phyloP scores from a whole-genome alignment of 2,329 filamentous ascomycete genomes.

The Microcera coccophila region DNA sequence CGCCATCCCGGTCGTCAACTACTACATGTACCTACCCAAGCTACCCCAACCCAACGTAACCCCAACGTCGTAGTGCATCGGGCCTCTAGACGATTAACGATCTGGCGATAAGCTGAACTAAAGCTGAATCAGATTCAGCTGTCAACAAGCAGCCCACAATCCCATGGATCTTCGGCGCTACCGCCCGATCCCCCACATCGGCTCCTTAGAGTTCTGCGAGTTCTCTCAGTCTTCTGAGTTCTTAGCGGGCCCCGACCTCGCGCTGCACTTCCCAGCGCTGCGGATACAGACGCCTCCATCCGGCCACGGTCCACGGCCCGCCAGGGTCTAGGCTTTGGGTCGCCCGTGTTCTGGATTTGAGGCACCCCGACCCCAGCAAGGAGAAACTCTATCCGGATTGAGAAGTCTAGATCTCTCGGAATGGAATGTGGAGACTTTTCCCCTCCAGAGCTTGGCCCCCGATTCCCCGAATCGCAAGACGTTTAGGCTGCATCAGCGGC shows the following conservation, averaged over 20 bases:
- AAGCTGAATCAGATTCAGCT: neutral
- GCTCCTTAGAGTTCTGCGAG: neutral
- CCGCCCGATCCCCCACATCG: no score
- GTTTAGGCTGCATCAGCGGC: neutral
- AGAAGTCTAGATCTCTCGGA: constrained; percentile 4
- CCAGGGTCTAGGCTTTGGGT: neutral
- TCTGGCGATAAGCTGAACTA: neutral
- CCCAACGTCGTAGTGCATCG: no score
- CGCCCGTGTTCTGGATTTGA: neutral
- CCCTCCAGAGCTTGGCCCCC: constrained; percentile 3
- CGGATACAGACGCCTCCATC: neutral
- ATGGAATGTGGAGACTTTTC: constrained; percentile 4
- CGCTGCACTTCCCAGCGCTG: neutral
- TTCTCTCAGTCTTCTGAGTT: no score
- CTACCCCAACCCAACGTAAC: neutral
- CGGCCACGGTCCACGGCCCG: neutral
- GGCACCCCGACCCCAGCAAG: neutral
- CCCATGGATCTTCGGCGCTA: no score
- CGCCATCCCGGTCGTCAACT: no score
- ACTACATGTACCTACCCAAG: neutral
- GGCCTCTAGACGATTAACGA: no score
- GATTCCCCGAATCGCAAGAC: constrained; percentile 4
- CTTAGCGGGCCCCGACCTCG: no score
- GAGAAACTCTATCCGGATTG: constrained; percentile 4
- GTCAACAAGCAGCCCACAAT: no score